Evolutionary conservation across 108 stramenopile genomes (phyloP).

Genomic region (Nitzschia sp.): DNA sequence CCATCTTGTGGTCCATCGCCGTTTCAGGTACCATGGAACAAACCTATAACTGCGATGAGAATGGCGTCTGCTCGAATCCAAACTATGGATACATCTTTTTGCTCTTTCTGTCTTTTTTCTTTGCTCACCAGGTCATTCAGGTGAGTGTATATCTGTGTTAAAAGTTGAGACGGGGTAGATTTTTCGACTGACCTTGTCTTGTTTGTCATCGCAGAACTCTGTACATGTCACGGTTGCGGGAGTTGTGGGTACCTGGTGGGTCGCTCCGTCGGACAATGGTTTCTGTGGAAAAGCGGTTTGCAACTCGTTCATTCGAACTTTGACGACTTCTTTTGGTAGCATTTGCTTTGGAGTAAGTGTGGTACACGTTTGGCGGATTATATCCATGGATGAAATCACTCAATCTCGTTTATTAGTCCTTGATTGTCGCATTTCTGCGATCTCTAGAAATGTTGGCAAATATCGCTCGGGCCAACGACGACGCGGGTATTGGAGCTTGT

Average conservation of each 20-base stretch:
- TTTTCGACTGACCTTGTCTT: neutral
- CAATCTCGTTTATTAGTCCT: constrained; percentile 9
- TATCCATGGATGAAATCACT: constrained; percentile 6
- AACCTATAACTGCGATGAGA: constrained; percentile 34
- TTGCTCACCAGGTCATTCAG: constrained; percentile 75
- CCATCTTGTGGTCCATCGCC: constrained; percentile 67
- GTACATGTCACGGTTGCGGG: constrained; percentile 86
- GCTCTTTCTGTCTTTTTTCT: constrained; percentile 62
- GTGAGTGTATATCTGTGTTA: constrained; percentile 10
- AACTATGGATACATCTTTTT: constrained; percentile 69
- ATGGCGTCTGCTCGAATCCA: constrained; percentile 7
- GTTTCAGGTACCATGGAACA: constrained; percentile 49
- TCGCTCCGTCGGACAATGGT: constrained; percentile 62
- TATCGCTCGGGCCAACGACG: constrained; percentile 55
- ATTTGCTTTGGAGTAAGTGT: constrained; percentile 83
- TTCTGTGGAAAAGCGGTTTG: constrained; percentile 70
- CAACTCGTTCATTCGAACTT: constrained; percentile 61
- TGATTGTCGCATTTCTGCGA: constrained; percentile 87
- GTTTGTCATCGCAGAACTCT: constrained; percentile 53
- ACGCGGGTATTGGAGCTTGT: constrained; percentile 52
- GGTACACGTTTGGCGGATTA: too few relatives aligned
- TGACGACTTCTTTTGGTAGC: constrained; percentile 86
- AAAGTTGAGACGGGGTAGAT: neutral
- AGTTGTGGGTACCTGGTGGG: constrained; percentile 92
- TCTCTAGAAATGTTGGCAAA: constrained; percentile 65